Percentiles rank a stretch among this genome's conserved stretches.
phyloP scores from a whole-genome alignment of 73 alveolate species.

The Durusdinium trenchii region DNA sequence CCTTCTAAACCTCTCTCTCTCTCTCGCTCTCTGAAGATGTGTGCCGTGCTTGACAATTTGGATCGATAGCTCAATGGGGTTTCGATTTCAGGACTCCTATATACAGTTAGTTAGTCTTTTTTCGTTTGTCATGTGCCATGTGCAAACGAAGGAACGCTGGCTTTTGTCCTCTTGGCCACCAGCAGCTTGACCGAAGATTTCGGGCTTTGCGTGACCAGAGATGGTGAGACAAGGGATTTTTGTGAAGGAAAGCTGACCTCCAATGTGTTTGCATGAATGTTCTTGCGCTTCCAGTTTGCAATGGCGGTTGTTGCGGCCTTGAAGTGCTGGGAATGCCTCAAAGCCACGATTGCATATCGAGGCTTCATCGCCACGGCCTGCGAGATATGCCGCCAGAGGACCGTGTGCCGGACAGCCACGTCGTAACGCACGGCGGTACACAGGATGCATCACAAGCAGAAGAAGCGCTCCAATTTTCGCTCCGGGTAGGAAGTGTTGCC shows the following conservation, averaged over 20 bases:
- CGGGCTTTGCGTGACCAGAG: too few relatives aligned
- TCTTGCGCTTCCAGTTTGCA: too few relatives aligned
- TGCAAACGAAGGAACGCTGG: not conserved
- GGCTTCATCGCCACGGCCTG: constrained; percentile 33
- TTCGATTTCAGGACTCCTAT: not conserved
- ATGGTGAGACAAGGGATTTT: too few relatives aligned
- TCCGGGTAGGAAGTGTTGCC: not conserved
- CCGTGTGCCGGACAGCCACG: not conserved
- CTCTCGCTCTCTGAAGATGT: too few relatives aligned
- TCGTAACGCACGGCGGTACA: not conserved
- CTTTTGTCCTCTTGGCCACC: not conserved
- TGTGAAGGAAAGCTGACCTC: too few relatives aligned
- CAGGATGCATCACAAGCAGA: not conserved
- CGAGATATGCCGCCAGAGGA: constrained; percentile 78
- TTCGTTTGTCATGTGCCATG: not conserved
- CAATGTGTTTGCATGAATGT: too few relatives aligned
- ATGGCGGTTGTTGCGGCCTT: too few relatives aligned
- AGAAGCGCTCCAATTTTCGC: not conserved
- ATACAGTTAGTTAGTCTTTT: not conserved
- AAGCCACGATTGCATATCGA: not conserved
- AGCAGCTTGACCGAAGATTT: too few relatives aligned
- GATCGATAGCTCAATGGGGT: too few relatives aligned
- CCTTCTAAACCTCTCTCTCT: too few relatives aligned
- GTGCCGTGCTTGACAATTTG: not conserved
- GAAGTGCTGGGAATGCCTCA: too few relatives aligned